phyloP scores from a whole-genome alignment of 2,329 filamentous ascomycete species.

The Macrophomina tecta region DNA sequence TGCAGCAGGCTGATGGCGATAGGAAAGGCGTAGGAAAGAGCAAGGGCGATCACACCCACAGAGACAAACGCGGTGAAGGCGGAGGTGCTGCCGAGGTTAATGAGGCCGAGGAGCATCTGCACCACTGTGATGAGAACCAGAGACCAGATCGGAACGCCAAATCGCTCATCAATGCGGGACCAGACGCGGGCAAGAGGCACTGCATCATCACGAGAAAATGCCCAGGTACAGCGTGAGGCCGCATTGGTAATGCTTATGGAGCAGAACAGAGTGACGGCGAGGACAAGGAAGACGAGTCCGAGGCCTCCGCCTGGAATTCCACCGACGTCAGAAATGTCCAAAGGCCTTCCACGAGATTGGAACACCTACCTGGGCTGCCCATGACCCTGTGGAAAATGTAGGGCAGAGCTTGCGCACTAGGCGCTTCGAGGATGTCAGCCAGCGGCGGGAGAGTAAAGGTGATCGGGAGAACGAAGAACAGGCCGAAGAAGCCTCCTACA shows the following conservation, averaged over 20 bases:
- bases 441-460: conserved; percentile 58
- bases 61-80: conserved; percentile 59
- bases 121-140: conserved; percentile 52
- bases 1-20: conserved; percentile 57
- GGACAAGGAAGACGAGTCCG: conserved; percentile 56
- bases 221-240: conserved; percentile 55
- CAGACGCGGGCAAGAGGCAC: conserved; percentile 49
- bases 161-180: conserved; percentile 29
- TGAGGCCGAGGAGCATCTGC: conserved; percentile 57
- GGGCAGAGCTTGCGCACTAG: conserved; percentile 56
- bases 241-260: conserved; percentile 60
- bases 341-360: conserved; percentile 24
- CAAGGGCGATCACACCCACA: conserved; percentile 63
- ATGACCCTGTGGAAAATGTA: conserved; percentile 59
- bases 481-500: conserved; percentile 59
- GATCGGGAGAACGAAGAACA: conserved; percentile 63
- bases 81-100: conserved; percentile 55
- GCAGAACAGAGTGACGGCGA: conserved; percentile 60
- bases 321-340: no score
- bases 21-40: conserved; percentile 63
- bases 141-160: conserved; percentile 46
- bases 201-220: conserved; percentile 53
- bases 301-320: conserved; percentile 48
- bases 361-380: conserved; percentile 43
- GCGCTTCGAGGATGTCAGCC: conserved; percentile 52